Conservation (phyloP, 202 grass and related monocot species). For the Hordeum pubiflorum region DNA sequence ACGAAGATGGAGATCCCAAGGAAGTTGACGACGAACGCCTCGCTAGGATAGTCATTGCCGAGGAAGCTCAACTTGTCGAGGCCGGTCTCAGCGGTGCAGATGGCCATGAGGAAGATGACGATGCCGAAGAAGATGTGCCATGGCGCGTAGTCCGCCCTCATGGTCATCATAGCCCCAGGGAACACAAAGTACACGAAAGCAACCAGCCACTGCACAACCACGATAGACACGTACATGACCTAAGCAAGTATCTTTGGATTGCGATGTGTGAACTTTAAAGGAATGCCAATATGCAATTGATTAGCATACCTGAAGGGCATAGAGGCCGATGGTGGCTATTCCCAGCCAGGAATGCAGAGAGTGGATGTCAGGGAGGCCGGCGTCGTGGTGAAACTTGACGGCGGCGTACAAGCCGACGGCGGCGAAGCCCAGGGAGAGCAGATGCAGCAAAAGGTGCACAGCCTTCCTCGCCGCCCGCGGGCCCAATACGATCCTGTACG, state of each 20-base stretch:
- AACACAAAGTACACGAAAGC: conserved; percentile 47
- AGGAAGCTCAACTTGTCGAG: neutral
- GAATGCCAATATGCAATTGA: neutral
- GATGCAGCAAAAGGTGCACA: conserved; percentile 36
- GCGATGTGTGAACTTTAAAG: neutral
- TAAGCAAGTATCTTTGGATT: neutral
- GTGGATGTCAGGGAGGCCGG: neutral
- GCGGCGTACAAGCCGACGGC: conserved; percentile 33
- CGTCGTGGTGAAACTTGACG: conserved; percentile 32
- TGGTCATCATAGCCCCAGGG: conserved; percentile 28
- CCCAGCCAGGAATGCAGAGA: conserved; percentile 51
- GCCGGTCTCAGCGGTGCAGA: conserved; percentile 38
- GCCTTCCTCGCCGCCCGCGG: conserved; percentile 24
- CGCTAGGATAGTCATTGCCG: neutral
- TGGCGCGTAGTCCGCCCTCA: conserved; percentile 45
- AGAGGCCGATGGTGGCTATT: conserved; percentile 42
- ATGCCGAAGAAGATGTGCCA: conserved; percentile 56
- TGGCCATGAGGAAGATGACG: conserved; percentile 46
- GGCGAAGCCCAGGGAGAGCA: conserved; percentile 31
- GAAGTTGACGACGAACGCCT: conserved; percentile 39
- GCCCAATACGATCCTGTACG: conserved; percentile 34
- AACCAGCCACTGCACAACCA: conserved; percentile 33
- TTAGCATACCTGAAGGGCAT: conserved; percentile 38
- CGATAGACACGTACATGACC: neutral
- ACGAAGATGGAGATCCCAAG: conserved; percentile 27